Percentiles rank a stretch among this genome's conserved stretches.
These are phyloP conservation scores for Chaetomiaceae sp. DNA, from an alignment of 2,329 filamentous ascomycete species.

Conservation along the genomic window DNA sequence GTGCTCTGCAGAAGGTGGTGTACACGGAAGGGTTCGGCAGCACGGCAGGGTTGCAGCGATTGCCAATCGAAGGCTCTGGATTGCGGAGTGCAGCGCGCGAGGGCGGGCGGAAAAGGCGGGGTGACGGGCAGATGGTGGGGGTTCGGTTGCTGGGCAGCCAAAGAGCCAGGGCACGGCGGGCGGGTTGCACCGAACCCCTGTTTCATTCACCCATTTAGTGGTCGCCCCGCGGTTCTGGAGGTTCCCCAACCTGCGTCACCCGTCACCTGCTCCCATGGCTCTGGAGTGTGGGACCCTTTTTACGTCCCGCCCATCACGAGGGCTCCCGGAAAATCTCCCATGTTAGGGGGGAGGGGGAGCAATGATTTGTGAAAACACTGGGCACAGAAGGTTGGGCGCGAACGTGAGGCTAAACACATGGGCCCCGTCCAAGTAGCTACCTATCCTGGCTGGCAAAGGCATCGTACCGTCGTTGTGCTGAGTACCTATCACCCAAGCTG, in stretches of 20 bases:
- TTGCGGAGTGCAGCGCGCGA: slow-evolving; percentile 17
- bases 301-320: slow-evolving; percentile 17
- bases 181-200: slow-evolving; percentile 8
- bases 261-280: slow-evolving; percentile 10
- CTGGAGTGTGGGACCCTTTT: slow-evolving; percentile 17
- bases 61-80: slow-evolving; percentile 12
- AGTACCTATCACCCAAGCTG: no score
- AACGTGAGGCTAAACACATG: no score
- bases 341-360: no score
- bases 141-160: background rate
- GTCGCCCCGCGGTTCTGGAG: background rate
- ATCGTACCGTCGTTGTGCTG: no score
- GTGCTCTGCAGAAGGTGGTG: no score
- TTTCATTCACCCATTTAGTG: no score
- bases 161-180: background rate
- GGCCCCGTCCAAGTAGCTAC: no score
- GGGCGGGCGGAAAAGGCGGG: slow-evolving; percentile 13
- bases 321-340: slow-evolving; percentile 4
- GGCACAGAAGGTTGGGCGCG: no score
- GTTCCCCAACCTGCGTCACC: slow-evolving; percentile 5
- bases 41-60: slow-evolving; percentile 14
- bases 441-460: no score
- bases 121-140: slow-evolving; percentile 7
- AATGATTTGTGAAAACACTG: no score
- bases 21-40: slow-evolving; percentile 3